Evolutionary conservation across 352 stramenopile species (phyloP), one percentile per base, ranked within the genome.

Genomic region (Saprolegnia diclina): DNA sequence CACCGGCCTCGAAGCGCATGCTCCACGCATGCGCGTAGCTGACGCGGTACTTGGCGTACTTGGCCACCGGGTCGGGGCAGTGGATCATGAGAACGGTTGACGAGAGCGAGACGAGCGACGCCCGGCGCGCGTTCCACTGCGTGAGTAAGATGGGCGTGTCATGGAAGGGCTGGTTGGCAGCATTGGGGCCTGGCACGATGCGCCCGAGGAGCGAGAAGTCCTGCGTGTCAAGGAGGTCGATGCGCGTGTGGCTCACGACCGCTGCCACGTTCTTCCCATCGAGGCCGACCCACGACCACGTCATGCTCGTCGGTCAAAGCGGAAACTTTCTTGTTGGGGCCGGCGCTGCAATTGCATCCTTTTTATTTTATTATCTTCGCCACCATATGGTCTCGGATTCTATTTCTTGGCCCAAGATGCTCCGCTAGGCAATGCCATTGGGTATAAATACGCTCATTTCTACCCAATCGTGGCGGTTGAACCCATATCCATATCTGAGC

Each of bases 241-340:
- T 88, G 64, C 89, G 80, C 21, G 78, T 77, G 59, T 77, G 76
- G 48, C 79, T 85, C 54, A 83, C 82, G 44, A 94, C 79, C 18
- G 85, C 85, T 44, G 91, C 73, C 69, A 94, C 85, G 57, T 91
- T 94, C 71, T 83, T 83, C 44, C 85, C 82, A 71, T 94, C 85
- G 56, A 94, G 79, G 67, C 82, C 79, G 71, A 83, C 85, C 85
- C 85, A 94, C 66, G 81, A 88, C 83, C 85, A 94, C 53, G 82
- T 48, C 40, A 46, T 59, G 11, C 13, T 59, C 24, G 13, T 24
- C 35, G 24, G 9, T 14, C 11, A 26, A 16, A 3, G 52, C 42
- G 13, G 42, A 48, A 48, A 48, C 29, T 35, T 48, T 48, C 11
- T 48, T 48, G 42, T 48, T 48, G 42, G 13, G 13, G 13, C 42